Base-by-base conservation (phyloP, 2,329 filamentous ascomycete genomes). In the Colletotrichum neosansevieriae region DNA sequence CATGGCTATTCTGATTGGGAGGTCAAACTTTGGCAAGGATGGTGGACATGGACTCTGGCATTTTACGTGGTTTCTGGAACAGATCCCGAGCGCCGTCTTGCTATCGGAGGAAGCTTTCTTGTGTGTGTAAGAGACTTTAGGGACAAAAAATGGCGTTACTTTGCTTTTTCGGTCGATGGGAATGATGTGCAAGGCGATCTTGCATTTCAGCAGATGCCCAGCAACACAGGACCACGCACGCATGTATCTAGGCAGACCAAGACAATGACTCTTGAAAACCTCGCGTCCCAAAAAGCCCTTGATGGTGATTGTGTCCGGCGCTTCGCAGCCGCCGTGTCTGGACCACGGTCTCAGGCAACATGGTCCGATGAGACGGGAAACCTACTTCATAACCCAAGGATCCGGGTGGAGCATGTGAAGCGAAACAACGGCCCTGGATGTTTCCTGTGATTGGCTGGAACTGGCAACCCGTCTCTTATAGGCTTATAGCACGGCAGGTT, bases 101-200 rank as follows among this genome's bases (percentile, higher is more conserved):
- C 60, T 45, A 54, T 40, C n/a, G 47, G 60, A 47, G 53, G 53
- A 45, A 38, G 34, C 21, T 68, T 65, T 68, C 59, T 63, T 58
- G 64, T 59, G 65, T 64, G 65, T 68, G 65, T 68, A 65, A 53
- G 60, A 67, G 47, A 68, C 51, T 59, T 49, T 59, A 68, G 65
- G 65, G 65, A 61, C 50, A 54, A 68, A 47, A 40, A 58, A 54
- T 53, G 65, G 65, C 65, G 65, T 68, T 65, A 34, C 11, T 50
- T 50, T 58, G 56, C 62, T 47, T 65, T 47, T 65, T 65, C 15
- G 45, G 40, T 21, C 65, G 65, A 61, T 40, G 61, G 60, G 53
- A 6, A 34, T 40, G 53, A 59, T 49, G 24, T 47, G 63, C 19
- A 21, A 51, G 19, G 45, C 17, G 19, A 29, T 42, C 53, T 49